Evolutionary conservation across 495 filamentous ascomycete genomes (phyloP), one percentile per base, ranked within the genome.

Genomic region (Viridothelium virens): DNA sequence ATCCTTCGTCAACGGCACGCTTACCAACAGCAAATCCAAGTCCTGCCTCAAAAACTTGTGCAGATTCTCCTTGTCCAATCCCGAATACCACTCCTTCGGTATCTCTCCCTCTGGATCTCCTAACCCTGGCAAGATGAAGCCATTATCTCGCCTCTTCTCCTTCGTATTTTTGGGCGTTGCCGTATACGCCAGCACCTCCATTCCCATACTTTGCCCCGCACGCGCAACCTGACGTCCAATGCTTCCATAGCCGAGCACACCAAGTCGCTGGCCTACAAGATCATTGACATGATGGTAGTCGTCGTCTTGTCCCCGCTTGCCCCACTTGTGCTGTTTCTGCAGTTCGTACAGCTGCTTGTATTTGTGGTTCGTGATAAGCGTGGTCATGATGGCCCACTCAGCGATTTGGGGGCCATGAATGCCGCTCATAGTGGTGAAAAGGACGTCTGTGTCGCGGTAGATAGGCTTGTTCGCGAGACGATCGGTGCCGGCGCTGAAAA

Each of bases 371-470:
- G 85, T 79, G 11, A 82, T 75, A 2, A 87, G 77, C 71, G 79
- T 78, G 50, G 84, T 85, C 76, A 86, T 75, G 56, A 89, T 75
- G 39, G 86, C 77, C 89, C 90, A 95, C 79, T 96, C 91, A 0
- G 90, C 80, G 65, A 96, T 96, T 66, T 91, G 89, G 0, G 92
- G 91, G 70, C 88, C 89, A 70, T 92, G 89, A 62, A 94, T 84
- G 16, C 91, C 91, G 31, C 84, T 88, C 46, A 87, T 85, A 5
- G 88, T 92, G 33, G 86, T 87, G 62, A 96, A 80, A 0, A 81
- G 76, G 62, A 92, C 82, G 14, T 85, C 70, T 12, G 84, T 85
- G 18, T 86, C 79, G 38, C 74, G 86, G 68, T 89, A 87, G 1
- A 93, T 78, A 3, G 88, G 88, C 41, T 83, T 70, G 2, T 84